These are phyloP conservation scores for Schizothecium vesticola DNA, from an alignment of 495 filamentous ascomycete genomes.

Conservation along the genomic window DNA sequence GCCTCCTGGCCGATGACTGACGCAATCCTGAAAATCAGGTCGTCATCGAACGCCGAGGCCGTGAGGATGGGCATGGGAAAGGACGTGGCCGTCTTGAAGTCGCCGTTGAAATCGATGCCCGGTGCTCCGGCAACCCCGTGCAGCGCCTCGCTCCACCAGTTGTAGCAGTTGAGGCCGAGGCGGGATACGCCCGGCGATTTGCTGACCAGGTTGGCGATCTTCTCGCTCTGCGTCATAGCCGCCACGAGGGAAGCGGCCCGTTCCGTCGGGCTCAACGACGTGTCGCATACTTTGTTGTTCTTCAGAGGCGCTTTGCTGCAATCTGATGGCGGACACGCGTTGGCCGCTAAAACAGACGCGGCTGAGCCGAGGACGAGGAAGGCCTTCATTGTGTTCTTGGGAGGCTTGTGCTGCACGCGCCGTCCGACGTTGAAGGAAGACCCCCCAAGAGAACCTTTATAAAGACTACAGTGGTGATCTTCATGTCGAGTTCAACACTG, in stretches of 20 bases:
- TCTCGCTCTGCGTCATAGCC: constrained; percentile 40
- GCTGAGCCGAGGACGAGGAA: too few species aligned
- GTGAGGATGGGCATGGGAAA: constrained; percentile 44
- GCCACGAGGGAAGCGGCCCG: constrained; percentile 38
- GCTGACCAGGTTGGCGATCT: constrained; percentile 38
- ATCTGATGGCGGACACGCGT: too few species aligned
- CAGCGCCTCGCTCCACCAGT: constrained; percentile 52
- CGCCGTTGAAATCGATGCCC: constrained; percentile 34
- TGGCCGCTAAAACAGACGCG: too few species aligned
- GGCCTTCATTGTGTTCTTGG: too few species aligned
- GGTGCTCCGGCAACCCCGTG: constrained; percentile 40
- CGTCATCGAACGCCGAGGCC: constrained; percentile 45
- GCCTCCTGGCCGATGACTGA: constrained; percentile 54
- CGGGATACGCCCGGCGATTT: constrained; percentile 31
- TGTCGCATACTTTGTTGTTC: constrained; percentile 43
- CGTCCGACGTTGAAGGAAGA: too few species aligned
- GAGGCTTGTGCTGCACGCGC: too few species aligned
- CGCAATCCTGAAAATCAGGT: constrained; percentile 39
- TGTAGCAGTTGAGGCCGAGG: constrained; percentile 38
- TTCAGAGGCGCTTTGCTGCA: constrained; percentile 31
- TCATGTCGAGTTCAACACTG: too few species aligned
- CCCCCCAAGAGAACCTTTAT: too few species aligned
- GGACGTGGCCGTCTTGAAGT: constrained; percentile 42
- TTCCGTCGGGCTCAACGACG: constrained; percentile 36
- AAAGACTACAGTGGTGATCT: too few species aligned